phyloP scores from a whole-genome alignment of 805 yeast genomes.

The Novakomyces olei region DNA sequence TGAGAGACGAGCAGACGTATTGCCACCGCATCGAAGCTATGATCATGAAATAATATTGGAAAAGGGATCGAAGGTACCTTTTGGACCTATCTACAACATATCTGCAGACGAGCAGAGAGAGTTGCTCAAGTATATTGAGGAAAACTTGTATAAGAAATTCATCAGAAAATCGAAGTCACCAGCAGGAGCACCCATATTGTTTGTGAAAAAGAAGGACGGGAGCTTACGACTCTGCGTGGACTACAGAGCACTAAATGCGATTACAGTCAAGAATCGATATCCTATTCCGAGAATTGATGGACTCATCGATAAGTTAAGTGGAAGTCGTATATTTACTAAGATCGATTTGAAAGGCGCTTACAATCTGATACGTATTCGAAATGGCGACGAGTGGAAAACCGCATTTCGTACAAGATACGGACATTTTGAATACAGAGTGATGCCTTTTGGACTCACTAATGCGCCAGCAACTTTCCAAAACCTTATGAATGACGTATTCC shows the following conservation, averaged over 20 bases:
- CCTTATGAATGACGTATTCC: constrained; percentile 4
- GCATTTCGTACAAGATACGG: constrained; percentile 12
- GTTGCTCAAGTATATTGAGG: background rate
- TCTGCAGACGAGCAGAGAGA: background rate
- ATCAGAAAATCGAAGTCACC: constrained; percentile 4
- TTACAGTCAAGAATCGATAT: constrained; percentile 8
- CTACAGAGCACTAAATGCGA: constrained; percentile 9
- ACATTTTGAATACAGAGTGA: constrained; percentile 11
- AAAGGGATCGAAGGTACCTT: background rate
- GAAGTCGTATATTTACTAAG: constrained; percentile 7
- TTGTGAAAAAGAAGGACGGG: constrained; percentile 11
- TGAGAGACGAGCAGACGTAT: background rate
- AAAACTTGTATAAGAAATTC: background rate
- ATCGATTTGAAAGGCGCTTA: constrained; percentile 10
- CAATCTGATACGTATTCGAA: constrained; percentile 15
- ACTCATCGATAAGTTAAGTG: constrained; percentile 6
- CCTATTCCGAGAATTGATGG: constrained; percentile 9
- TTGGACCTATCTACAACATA: background rate
- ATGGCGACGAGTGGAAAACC: constrained; percentile 8
- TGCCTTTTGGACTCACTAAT: constrained; percentile 14
- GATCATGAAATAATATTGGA: background rate
- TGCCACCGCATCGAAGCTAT: background rate
- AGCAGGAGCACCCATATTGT: constrained; percentile 8
- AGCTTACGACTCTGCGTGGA: constrained; percentile 10
- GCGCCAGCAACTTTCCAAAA: constrained; percentile 13